Conservation (phyloP, 768 basidiomycete genomes). For the Podaxis sp. region DNA sequence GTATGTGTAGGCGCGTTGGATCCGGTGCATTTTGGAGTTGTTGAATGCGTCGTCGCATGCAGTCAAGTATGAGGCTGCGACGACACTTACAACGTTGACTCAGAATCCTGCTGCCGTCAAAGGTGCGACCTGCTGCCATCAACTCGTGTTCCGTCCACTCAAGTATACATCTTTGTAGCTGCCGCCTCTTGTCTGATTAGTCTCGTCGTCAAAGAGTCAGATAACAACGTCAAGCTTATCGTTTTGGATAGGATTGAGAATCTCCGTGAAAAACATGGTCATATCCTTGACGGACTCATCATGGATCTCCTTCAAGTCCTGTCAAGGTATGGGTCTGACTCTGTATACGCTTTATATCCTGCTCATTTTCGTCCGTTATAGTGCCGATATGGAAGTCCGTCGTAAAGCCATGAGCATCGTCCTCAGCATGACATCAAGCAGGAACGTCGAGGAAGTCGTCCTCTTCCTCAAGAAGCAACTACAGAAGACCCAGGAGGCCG, state of each 20-base stretch:
- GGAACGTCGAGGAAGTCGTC: constrained; percentile 96
- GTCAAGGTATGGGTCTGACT: constrained; percentile 46
- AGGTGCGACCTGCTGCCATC: constrained; percentile 40
- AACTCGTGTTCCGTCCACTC: neutral
- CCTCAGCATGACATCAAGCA: constrained; percentile 86
- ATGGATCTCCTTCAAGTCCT: constrained; percentile 95
- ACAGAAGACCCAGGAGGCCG: constrained; percentile 86
- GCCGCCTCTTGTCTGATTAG: constrained; percentile 86
- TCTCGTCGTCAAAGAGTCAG: constrained; percentile 90
- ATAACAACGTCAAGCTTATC: constrained; percentile 98
- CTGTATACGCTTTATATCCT: neutral
- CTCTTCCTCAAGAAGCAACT: constrained; percentile 97
- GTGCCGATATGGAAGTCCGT: constrained; percentile 95
- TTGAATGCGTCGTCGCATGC: constrained; percentile 86
- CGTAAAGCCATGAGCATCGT: constrained; percentile 88
- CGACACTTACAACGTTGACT: constrained; percentile 88
- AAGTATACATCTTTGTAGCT: constrained; percentile 40
- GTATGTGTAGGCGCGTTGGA: constrained; percentile 78
- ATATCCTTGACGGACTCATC: constrained; percentile 83
- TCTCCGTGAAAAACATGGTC: constrained; percentile 80
- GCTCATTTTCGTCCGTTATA: constrained; percentile 22
- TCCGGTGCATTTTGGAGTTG: constrained; percentile 89
- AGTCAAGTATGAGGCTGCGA: constrained; percentile 97
- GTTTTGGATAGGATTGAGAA: constrained; percentile 88
- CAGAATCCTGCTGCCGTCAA: constrained; percentile 96